Evolutionary conservation across 2,329 filamentous ascomycete species (phyloP).

Genomic region (Neoascochyta sp.): DNA sequence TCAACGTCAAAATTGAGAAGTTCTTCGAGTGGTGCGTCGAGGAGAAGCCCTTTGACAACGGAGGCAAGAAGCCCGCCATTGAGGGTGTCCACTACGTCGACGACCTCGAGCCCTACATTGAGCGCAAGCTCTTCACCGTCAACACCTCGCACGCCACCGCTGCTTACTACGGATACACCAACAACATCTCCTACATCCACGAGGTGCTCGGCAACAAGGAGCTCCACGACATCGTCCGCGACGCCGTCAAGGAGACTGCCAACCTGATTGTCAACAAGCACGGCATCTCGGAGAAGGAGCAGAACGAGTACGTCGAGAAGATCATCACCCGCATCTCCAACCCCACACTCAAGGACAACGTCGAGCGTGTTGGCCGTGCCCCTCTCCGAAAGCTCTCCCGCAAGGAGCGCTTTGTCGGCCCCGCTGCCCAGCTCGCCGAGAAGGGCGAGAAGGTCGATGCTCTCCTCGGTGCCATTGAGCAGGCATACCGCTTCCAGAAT

Average conservation of each 20-base stretch:
- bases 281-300: constrained; percentile 68
- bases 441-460: constrained; percentile 67
- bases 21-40: constrained; percentile 99
- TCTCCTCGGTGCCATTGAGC: constrained; percentile 80
- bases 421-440: constrained; percentile 85
- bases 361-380: constrained; percentile 92
- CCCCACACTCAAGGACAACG: constrained; percentile 84
- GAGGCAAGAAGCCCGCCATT: constrained; percentile 67
- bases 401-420: constrained; percentile 94
- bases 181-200: constrained; percentile 81
- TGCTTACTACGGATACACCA: constrained; percentile 89
- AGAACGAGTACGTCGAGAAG: constrained; percentile 82
- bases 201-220: constrained; percentile 78
- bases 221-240: constrained; percentile 75
- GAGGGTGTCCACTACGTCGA: constrained; percentile 90
- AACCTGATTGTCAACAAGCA: constrained; percentile 84
- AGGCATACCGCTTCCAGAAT: constrained; percentile 93
- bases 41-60: constrained; percentile 69
- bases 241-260: constrained; percentile 80
- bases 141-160: constrained; percentile 97
- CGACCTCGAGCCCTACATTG: constrained; percentile 89
- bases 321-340: constrained; percentile 93
- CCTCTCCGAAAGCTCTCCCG: constrained; percentile 90
- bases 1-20: constrained; percentile 94
- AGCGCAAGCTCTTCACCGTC: constrained; percentile 99